Evolutionary conservation across 2,329 filamentous ascomycete genomes (phyloP), one percentile per base, ranked within the genome.

Genomic region (Sporothrix mexicana): DNA sequence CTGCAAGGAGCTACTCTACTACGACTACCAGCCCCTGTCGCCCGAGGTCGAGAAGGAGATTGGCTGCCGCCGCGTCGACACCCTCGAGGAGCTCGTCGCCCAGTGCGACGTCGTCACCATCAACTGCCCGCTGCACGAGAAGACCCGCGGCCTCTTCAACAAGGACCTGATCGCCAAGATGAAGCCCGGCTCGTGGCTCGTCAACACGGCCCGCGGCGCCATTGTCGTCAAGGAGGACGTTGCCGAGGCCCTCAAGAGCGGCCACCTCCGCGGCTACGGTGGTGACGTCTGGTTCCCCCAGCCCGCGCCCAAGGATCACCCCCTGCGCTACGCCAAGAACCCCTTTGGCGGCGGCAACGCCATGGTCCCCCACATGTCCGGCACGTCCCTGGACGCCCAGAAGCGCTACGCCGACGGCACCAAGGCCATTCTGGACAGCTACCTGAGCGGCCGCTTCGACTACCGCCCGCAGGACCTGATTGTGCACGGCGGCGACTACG

Each of bases 191-290:
- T 92, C 94, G 55, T 98, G 96, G 93, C 92, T 99, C 81, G 87
- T 99, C 86, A 99, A 99, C 92, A 99, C 96, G 47, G 96, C 96
- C 78, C 96, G 96, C 83, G 96, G 96, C 80, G 96, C 96, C 84
- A 99, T 99, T 81, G 95, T 99, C 79, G 95, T 98, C 86, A 98
- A 98, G 90, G 95, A 98, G 86, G 96, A 98, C 78, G 96, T 99
- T 73, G 96, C 96, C 76, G 95, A 92, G 41, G 96, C 96, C 68
- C 90, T 99, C 82, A 94, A 95, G 88, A 89, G 88, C 47, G 96
- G 96, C 79, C 95, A 98, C 84, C 92, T 97, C 80, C 91, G 92
- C 80, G 93, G 93, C 77, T 97, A 97, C 86, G 93, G 89, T 76
- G 93, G 93, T 80, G 93, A 96, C 78, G 93, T 96, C 79, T 98